Conservation (phyloP, 257 asterid genomes). For the Petunia secreta region DNA sequence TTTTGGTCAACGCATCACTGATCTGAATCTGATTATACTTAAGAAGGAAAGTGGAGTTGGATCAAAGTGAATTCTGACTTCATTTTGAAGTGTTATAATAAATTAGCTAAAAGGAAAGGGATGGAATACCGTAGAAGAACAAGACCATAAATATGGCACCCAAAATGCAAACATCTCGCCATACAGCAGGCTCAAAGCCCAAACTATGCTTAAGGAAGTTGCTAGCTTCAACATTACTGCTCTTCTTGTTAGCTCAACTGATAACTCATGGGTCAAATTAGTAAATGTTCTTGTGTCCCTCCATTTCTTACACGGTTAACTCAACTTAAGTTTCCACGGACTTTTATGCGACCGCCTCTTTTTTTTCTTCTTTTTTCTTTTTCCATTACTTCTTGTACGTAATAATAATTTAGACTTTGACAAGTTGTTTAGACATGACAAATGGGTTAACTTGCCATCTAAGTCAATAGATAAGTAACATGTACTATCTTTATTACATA, state of each 20-base stretch:
- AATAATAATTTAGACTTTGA: too few relatives aligned
- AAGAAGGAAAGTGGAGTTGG: too few relatives aligned
- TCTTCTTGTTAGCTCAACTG: background rate
- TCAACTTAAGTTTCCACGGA: too few relatives aligned
- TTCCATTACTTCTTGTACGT: too few relatives aligned
- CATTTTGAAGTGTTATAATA: constrained; percentile 40
- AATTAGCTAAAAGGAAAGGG: constrained; percentile 31
- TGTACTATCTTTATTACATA: too few relatives aligned
- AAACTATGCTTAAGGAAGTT: constrained; percentile 54
- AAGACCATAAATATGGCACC: constrained; percentile 66
- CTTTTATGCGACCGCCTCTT: too few relatives aligned
- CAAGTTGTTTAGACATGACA: too few relatives aligned
- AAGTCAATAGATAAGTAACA: too few relatives aligned
- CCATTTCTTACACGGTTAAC: background rate
- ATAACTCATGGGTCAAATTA: background rate
- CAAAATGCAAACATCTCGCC: constrained; percentile 93
- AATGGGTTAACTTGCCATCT: too few relatives aligned
- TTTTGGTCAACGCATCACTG: too few relatives aligned
- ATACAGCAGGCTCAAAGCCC: constrained; percentile 77
- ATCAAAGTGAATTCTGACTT: background rate
- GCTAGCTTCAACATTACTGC: constrained; percentile 57
- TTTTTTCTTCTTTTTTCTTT: too few relatives aligned
- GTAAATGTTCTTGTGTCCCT: background rate
- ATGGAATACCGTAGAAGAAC: constrained; percentile 45
- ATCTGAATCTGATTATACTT: too few relatives aligned